Base-by-base conservation (phyloP, 495 filamentous ascomycete species). In the Penicillium malachiteum region DNA sequence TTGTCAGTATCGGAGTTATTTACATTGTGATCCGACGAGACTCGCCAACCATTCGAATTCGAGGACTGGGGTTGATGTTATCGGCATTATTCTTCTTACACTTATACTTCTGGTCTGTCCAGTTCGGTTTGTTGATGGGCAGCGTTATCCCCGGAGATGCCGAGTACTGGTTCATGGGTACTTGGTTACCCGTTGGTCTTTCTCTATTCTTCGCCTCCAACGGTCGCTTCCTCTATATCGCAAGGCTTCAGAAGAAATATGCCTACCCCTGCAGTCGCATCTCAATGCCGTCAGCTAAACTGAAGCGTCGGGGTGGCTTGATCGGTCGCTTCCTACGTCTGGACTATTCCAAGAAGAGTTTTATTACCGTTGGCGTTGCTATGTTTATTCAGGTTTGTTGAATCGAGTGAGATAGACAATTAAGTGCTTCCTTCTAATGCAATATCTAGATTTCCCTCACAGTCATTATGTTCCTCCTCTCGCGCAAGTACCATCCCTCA, bases 91-190 rank as follows among this genome's bases (percentile, higher is more conserved):
- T 75, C 12, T 71, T 86, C 33, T 77, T 89, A 30, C 88, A 91
- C 60, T 58, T 87, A 26, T 91, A 90, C 72, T 78, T 81, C 62
- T 59, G 78, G 39, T 67, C 80, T 11, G 77, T 83, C 41, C 78
- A 89, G 57, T 73, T 87, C 32, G 83, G 79, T 10, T 84, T 83
- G 59, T 78, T 82, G 30, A 57, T 83, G 18, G 88, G 88, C 11
- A 70, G 82, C 2, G 58, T 78, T 7, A 79, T 85, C 51, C 82
- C 84, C 0, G 85, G 83, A 44, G 71, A 72, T 31, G 63, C 70
- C 14, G 79, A 88, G 63, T 91, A 79, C 69, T 91, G 87, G 86
- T 76, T 89, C 64, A 91, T 91, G 88, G 80, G 84, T 48, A 78
- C 84, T 40, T 87, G 82, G 66, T 74, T 90, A 32, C 88, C 88